Evolutionary conservation across 2,329 filamentous ascomycete species (phyloP).

Genomic region (Alternaria alternata): DNA sequence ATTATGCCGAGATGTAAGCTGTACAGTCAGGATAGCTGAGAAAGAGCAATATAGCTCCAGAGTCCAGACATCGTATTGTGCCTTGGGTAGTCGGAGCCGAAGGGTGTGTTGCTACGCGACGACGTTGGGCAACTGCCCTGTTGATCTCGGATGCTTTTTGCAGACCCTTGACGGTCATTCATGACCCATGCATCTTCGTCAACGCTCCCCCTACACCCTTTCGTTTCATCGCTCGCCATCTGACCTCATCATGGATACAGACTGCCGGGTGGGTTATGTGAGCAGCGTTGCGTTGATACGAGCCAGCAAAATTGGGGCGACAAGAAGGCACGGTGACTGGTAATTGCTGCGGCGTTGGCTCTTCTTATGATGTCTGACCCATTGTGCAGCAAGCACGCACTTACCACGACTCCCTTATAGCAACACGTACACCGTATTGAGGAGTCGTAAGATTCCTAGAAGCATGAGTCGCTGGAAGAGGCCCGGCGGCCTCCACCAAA

Average conservation of each 20-base stretch:
- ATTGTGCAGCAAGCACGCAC: not conserved
- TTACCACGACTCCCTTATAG: not conserved
- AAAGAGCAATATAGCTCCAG: constrained; percentile 2
- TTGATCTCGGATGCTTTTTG: constrained; percentile 7
- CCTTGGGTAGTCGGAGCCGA: not conserved
- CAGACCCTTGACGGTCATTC: not conserved
- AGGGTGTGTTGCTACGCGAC: constrained; percentile 5
- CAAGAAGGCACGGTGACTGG: not conserved
- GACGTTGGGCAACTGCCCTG: constrained; percentile 7
- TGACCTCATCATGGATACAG: not conserved
- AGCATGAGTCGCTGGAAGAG: not conserved
- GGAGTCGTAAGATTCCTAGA: not conserved
- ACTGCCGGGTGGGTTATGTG: not conserved
- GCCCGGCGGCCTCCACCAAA: constrained; percentile 3
- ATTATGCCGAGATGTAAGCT: constrained; percentile 1
- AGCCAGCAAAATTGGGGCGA: constrained; percentile 1
- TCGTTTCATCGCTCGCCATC: constrained; percentile 1
- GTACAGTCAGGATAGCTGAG: not conserved
- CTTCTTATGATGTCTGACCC: not conserved
- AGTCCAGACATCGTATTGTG: not conserved
- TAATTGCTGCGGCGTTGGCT: not conserved
- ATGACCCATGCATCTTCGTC: not conserved
- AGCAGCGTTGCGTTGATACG: constrained; percentile 5
- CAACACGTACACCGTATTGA: not conserved
- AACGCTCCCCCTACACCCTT: constrained; percentile 1